Evolutionary conservation across 2,329 filamentous ascomycete genomes (phyloP), one percentile per base, ranked within the genome.

Genomic region (Myriosclerotinia duriaeana): DNA sequence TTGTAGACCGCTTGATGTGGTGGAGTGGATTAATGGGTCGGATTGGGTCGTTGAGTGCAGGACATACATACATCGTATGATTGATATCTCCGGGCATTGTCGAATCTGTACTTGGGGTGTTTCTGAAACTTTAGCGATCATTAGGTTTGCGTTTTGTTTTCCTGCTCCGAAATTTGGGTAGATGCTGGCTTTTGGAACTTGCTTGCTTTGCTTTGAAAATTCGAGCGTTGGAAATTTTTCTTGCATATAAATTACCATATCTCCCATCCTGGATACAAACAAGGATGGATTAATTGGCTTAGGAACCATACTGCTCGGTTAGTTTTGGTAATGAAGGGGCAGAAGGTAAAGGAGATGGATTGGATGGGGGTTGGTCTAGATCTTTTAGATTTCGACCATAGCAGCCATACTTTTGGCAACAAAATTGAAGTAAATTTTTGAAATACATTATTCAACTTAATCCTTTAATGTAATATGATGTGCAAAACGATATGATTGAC

Each of bases 1-100:
- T 77, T 86, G 67, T 86, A 77, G 48, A 55, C 36, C 14, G 59
- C 38, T 58, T 38, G 14, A 26, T 38, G 36, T 12, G 54, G 20
- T 44, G 46, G 14, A n/a, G 22, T 22, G 36, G 46, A 46, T 34
- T 34, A 26, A 42, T 50, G 26, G 64, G 54, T 53, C 56, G 17
- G 17, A 8, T 40, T 17, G 40, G 59, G 8, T n/a, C 38, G 12
- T 36, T 12, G 20, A 11, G 42, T 26, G 44, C n/a, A 9, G 15
- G 34, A 38, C 52, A 36, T 56, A 11, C 34, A 44, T 44, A 17
- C 15, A 40, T 34, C 30, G 30, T 34, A 34, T 34, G 30, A 34
- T 5, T 34, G 30, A 34, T 34, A 34, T 34, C 30, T 34, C 30
- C 30, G 30, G 6, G 30, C 30, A 34, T 34, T 5, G 30, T 34